Conservation (phyloP, 1,284 basidiomycete genomes). For the Cystobasidium pallidum region DNA sequence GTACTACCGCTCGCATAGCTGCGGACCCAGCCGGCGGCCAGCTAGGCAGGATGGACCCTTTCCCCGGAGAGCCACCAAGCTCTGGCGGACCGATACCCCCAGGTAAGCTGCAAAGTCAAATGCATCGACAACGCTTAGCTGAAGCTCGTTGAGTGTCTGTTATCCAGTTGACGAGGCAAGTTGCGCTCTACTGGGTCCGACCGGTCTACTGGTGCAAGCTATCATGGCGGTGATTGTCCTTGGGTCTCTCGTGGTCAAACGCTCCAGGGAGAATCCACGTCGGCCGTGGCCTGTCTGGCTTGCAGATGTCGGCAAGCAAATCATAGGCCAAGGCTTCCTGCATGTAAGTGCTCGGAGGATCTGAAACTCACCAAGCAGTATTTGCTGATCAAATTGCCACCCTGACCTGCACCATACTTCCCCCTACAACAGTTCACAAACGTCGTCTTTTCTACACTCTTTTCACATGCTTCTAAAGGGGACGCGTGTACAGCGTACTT, state of each 20-base stretch:
- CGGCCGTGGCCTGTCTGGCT: slow-evolving; percentile 92
- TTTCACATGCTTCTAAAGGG: slow-evolving; percentile 67
- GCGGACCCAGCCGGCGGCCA: not conserved
- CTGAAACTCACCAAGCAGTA: not conserved
- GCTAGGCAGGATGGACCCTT: slow-evolving; percentile 7
- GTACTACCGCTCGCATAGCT: not conserved
- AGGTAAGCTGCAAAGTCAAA: not conserved
- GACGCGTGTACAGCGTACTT: slow-evolving; percentile 82
- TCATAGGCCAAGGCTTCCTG: slow-evolving; percentile 85
- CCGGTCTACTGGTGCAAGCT: slow-evolving; percentile 54
- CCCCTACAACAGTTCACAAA: slow-evolving; percentile 59
- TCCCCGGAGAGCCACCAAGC: slow-evolving; percentile 16
- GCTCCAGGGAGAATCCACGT: slow-evolving; percentile 80
- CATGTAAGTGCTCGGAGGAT: slow-evolving; percentile 63
- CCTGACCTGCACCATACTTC: not conserved
- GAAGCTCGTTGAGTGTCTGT: not conserved
- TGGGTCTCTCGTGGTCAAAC: slow-evolving; percentile 80
- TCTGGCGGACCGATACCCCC: slow-evolving; percentile 4
- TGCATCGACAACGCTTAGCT: not conserved
- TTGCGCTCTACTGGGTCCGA: slow-evolving; percentile 60
- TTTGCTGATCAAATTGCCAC: not conserved
- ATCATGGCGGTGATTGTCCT: slow-evolving; percentile 87
- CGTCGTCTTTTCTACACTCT: slow-evolving; percentile 71
- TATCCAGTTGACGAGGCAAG: slow-evolving; percentile 47
- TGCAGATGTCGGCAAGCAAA: slow-evolving; percentile 88